phyloP scores from a whole-genome alignment of 192 early-diverging fungal genomes.

The Geranomyces michiganensis region DNA sequence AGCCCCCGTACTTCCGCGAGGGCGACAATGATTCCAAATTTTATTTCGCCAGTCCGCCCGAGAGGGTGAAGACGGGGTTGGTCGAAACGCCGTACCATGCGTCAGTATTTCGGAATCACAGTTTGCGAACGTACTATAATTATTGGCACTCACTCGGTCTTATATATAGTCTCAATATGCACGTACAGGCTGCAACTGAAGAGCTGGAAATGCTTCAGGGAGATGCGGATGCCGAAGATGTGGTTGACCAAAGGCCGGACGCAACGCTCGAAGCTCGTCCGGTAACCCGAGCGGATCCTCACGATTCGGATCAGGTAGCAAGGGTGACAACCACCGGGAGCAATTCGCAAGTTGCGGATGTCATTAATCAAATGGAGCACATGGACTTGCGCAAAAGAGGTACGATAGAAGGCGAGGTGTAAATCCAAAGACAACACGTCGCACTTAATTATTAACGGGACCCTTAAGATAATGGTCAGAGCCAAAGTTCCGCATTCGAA shows the following conservation, averaged over 20 bases:
- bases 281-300: neutral
- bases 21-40: constrained; percentile 34
- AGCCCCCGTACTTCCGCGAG: constrained; percentile 54
- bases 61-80: constrained; percentile 44
- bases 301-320: neutral
- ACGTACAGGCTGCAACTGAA: constrained; percentile 26
- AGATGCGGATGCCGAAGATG: neutral
- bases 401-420: too few species aligned
- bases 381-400: neutral
- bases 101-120: constrained; percentile 10
- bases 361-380: constrained; percentile 16
- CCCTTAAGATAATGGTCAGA: too few species aligned
- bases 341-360: neutral
- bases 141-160: too few species aligned
- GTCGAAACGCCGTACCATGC: constrained; percentile 51
- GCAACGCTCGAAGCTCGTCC: neutral
- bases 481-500: neutral
- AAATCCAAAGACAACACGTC: too few species aligned
- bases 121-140: too few species aligned
- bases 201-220: constrained; percentile 1
- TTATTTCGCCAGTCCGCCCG: constrained; percentile 39
- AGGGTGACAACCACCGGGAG: neutral
- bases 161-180: constrained; percentile 22
- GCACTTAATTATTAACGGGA: too few species aligned
- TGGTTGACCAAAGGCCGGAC: neutral